A percentile compares a stretch with the other conserved stretches of the same genome.
Conservation (phyloP, 176 grass and related monocot species). For the Avena atlantica region DNA sequence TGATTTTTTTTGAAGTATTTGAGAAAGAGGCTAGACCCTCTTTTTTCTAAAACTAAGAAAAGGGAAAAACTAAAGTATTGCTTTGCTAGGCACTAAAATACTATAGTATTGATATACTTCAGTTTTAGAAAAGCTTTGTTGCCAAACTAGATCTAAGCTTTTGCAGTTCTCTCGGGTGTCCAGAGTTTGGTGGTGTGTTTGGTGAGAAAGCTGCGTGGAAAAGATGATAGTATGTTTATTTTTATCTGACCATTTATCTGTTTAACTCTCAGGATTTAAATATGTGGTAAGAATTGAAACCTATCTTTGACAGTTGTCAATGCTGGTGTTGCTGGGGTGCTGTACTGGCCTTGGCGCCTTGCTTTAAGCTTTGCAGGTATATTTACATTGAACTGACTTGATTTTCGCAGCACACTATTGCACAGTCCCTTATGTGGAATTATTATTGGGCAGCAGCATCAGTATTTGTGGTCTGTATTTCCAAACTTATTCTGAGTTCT, state of each 20-base stretch:
- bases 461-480: background rate
- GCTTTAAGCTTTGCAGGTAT: conserved; percentile 95
- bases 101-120: too few relatives aligned
- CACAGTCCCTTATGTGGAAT: background rate
- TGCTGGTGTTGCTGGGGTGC: conserved; percentile 86
- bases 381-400: conserved; percentile 4
- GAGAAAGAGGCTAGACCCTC: too few relatives aligned
- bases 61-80: too few relatives aligned
- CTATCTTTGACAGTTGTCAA: conserved; percentile 66
- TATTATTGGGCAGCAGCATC: background rate
- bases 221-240: conserved; percentile 81
- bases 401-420: background rate
- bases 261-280: conserved; percentile 1
- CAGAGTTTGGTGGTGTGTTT: conserved; percentile 87
- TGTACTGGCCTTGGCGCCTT: conserved; percentile 60
- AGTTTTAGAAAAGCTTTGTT: too few relatives aligned
- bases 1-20: too few relatives aligned
- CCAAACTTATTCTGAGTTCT: background rate
- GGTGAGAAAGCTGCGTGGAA: conserved; percentile 75
- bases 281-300: conserved; percentile 25
- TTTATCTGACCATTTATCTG: background rate
- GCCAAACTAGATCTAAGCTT: conserved; percentile 18
- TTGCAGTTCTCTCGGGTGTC: conserved; percentile 89
- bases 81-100: too few relatives aligned
- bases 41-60: too few relatives aligned